Conservation (phyloP, 169 alveolate species). For the Plasmodium knowlesi region DNA sequence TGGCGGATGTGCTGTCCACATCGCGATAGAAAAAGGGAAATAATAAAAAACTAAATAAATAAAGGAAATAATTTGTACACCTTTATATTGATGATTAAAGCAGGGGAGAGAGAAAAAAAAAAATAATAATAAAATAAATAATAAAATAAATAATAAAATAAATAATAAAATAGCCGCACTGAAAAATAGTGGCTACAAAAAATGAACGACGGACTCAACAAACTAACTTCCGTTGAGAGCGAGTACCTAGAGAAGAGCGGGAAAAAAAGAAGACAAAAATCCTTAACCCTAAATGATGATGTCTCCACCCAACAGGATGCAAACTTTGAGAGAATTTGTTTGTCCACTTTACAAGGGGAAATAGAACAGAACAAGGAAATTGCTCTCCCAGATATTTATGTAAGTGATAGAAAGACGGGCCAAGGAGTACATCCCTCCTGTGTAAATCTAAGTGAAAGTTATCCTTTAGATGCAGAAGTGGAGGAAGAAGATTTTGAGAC, state of each 20-base stretch:
- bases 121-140: too few species aligned
- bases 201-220: slow-evolving; percentile 30
- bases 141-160: too few species aligned
- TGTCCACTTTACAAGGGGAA: neutral
- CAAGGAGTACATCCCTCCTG: neutral
- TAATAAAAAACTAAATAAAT: too few species aligned
- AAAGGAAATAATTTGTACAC: neutral
- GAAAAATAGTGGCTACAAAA: neutral
- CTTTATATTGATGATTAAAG: neutral
- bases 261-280: slow-evolving; percentile 58
- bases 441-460: neutral
- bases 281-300: neutral
- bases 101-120: neutral
- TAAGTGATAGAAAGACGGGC: neutral
- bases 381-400: neutral
- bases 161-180: neutral
- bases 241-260: slow-evolving; percentile 58
- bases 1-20: neutral
- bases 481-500: slow-evolving; percentile 45
- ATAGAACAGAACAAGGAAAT: neutral
- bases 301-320: neutral
- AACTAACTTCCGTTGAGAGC: slow-evolving; percentile 55
- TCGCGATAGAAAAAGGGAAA: neutral
- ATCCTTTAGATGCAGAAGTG: neutral
- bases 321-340: neutral